Conservation (phyloP, 2,329 filamentous ascomycete genomes). For the Cladosporium sp. region DNA sequence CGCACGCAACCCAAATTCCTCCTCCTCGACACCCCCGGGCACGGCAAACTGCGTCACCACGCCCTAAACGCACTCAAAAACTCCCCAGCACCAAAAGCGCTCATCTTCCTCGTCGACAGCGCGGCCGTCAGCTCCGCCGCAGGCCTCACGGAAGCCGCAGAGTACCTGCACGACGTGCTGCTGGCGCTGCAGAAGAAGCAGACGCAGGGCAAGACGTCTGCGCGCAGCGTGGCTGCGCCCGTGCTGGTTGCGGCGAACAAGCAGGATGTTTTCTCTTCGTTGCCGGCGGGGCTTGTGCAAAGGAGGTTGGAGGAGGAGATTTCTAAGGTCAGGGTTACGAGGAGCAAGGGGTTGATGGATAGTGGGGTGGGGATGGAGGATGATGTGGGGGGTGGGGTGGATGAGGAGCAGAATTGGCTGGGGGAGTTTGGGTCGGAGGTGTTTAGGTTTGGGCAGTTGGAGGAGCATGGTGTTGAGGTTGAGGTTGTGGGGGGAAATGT, state of each 20-base stretch:
- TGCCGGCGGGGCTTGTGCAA: constrained; percentile 73
- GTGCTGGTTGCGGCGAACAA: constrained; percentile 91
- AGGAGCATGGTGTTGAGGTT: constrained; percentile 75
- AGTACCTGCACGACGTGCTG: constrained; percentile 86
- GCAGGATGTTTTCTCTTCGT: constrained; percentile 86
- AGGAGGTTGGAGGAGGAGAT: constrained; percentile 75
- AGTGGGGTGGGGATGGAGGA: constrained; percentile 68
- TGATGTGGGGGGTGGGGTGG: constrained; percentile 50
- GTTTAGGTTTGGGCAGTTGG: constrained; percentile 77
- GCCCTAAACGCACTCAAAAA: constrained; percentile 52
- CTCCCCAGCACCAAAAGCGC: constrained; percentile 56
- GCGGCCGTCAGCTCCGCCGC: constrained; percentile 33
- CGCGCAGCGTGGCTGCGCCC: constrained; percentile 59
- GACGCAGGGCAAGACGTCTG: constrained; percentile 50
- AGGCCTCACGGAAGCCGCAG: constrained; percentile 65
- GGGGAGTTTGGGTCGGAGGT: constrained; percentile 72
- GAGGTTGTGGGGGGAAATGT: constrained; percentile 73
- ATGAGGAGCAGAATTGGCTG: constrained; percentile 73
- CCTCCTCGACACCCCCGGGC: constrained; percentile 85
- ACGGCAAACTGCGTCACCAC: constrained; percentile 81
- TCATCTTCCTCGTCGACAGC: constrained; percentile 88
- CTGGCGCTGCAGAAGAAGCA: constrained; percentile 72
- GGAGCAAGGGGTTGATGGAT: constrained; percentile 76
- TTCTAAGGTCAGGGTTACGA: constrained; percentile 67
- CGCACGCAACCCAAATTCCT: constrained; percentile 63